Evolutionary conservation across 192 early-diverging fungal genomes (phyloP).

Genomic region (Backusella mclennaniae): DNA sequence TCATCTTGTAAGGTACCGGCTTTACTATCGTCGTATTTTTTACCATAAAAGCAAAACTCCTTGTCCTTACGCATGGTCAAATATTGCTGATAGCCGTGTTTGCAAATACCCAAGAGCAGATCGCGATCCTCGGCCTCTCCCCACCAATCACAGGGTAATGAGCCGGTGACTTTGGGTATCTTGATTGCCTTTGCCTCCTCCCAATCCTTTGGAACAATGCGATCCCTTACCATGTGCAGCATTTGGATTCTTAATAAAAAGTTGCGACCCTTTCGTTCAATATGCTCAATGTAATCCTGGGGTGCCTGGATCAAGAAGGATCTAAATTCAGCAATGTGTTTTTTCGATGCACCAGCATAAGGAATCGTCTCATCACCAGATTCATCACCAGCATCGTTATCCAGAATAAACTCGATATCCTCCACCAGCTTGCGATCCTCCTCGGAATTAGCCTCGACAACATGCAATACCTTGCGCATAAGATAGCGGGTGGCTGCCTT

Average conservation of each 20-base stretch:
- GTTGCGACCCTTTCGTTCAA: slow-evolving; percentile 66
- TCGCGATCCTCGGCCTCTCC: slow-evolving; percentile 74
- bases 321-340: slow-evolving; percentile 64
- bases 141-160: slow-evolving; percentile 66
- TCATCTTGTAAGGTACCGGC: slow-evolving; percentile 35
- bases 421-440: slow-evolving; percentile 58
- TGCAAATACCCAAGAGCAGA: slow-evolving; percentile 75
- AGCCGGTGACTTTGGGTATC: slow-evolving; percentile 68
- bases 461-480: slow-evolving; percentile 49
- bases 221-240: slow-evolving; percentile 71
- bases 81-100: slow-evolving; percentile 70
- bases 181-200: slow-evolving; percentile 54
- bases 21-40: slow-evolving; percentile 47
- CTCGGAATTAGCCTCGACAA: slow-evolving; percentile 43
- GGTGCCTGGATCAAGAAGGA: slow-evolving; percentile 70
- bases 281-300: slow-evolving; percentile 74
- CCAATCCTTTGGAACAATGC: slow-evolving; percentile 66
- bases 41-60: slow-evolving; percentile 53
- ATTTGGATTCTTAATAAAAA: slow-evolving; percentile 71
- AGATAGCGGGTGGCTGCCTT: slow-evolving; percentile 55
- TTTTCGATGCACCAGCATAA: slow-evolving; percentile 60
- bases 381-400: slow-evolving; percentile 35
- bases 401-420: slow-evolving; percentile 60
- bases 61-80: slow-evolving; percentile 50
- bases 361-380: slow-evolving; percentile 53